Evolutionary conservation across 1,284 basidiomycete genomes (phyloP).

Genomic region (Leccinum proliferum): DNA sequence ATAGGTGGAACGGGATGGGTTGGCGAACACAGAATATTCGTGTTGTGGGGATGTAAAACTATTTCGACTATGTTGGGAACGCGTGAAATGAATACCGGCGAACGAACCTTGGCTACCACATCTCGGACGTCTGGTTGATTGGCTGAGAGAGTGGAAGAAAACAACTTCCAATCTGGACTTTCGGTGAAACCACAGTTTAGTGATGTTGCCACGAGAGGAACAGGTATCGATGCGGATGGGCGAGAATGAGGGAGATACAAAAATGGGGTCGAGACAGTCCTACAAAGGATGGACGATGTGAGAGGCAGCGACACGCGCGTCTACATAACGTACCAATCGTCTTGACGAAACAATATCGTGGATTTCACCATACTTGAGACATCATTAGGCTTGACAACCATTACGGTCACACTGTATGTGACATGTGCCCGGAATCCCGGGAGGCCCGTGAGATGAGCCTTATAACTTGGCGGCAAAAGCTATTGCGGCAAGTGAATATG

Average conservation of each 20-base stretch:
- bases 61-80: background rate
- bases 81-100: background rate
- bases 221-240: constrained; percentile 50
- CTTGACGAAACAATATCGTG: constrained; percentile 37
- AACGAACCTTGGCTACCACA: constrained; percentile 38
- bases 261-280: constrained; percentile 55
- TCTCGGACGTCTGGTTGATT: constrained; percentile 33
- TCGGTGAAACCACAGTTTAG: constrained; percentile 34
- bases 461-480: constrained; percentile 61
- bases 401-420: constrained; percentile 49
- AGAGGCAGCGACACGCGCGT: constrained; percentile 11
- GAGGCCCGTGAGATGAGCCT: constrained; percentile 55
- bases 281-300: constrained; percentile 18
- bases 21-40: constrained; percentile 52
- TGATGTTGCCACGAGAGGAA: constrained; percentile 31
- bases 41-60: constrained; percentile 52
- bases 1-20: constrained; percentile 62
- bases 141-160: constrained; percentile 40
- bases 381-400: constrained; percentile 38
- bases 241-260: constrained; percentile 62
- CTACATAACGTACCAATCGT: constrained; percentile 36
- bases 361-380: constrained; percentile 39
- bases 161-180: constrained; percentile 46
- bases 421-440: constrained; percentile 62
- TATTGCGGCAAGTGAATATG: constrained; percentile 21